These are phyloP conservation scores for Colletotrichum sp. DNA, from an alignment of 2,329 filamentous ascomycete genomes.

Conservation along the genomic window DNA sequence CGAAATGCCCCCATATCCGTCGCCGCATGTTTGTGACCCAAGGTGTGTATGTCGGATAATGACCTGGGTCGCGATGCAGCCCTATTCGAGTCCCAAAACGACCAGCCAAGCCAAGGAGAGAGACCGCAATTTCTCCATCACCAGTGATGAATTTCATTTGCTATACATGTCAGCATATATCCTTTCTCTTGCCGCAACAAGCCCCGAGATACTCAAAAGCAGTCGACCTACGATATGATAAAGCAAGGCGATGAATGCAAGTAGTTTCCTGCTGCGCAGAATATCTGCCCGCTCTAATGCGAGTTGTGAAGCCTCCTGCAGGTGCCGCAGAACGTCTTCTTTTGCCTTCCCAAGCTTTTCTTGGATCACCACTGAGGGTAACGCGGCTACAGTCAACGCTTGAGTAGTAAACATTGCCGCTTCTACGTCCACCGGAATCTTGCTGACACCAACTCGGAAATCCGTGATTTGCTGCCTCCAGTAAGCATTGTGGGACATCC, in stretches of 20 bases:
- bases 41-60: slow-evolving; percentile 9
- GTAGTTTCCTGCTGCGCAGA: slow-evolving; percentile 7
- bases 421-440: slow-evolving; percentile 8
- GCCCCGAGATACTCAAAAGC: background rate
- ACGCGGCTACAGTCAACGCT: slow-evolving; percentile 17
- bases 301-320: slow-evolving; percentile 8
- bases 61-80: slow-evolving; percentile 13
- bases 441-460: slow-evolving; percentile 14
- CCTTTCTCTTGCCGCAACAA: background rate
- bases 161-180: background rate
- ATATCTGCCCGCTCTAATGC: slow-evolving; percentile 13
- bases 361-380: background rate
- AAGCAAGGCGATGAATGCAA: slow-evolving; percentile 8
- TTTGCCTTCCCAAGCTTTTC: slow-evolving; percentile 1
- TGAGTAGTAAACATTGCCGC: slow-evolving; percentile 11
- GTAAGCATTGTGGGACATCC: slow-evolving; percentile 1
- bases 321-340: background rate
- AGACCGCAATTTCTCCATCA: slow-evolving; percentile 7
- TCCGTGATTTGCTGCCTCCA: slow-evolving; percentile 20
- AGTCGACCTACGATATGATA: slow-evolving; percentile 10
- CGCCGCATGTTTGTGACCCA: slow-evolving; percentile 14
- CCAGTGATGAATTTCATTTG: slow-evolving; percentile 15
- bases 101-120: slow-evolving; percentile 9
- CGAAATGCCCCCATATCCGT: slow-evolving; percentile 12
- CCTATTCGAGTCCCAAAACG: slow-evolving; percentile 12